A percentile compares a stretch with the other conserved stretches of the same genome.
Conservation (phyloP, 1,284 basidiomycete genomes). For the Trametes hirsuta region DNA sequence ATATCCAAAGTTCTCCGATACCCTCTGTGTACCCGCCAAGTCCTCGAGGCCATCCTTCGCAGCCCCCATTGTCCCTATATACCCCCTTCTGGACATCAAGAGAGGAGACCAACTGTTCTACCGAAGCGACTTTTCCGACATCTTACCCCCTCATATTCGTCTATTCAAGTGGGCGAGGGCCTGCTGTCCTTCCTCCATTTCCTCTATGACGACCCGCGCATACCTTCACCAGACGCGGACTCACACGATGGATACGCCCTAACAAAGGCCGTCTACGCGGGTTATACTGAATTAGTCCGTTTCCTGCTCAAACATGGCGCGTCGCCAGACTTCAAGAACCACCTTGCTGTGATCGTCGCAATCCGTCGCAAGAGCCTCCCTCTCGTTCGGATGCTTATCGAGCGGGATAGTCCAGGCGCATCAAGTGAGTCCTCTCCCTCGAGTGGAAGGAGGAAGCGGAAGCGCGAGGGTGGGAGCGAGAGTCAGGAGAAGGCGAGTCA, state of each 20-base stretch:
- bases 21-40: conserved; percentile 60
- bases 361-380: conserved; percentile 69
- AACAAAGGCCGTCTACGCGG: conserved; percentile 70
- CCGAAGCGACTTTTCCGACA: conserved; percentile 66
- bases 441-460: conserved; percentile 10
- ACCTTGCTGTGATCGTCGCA: conserved; percentile 73
- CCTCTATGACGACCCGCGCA: conserved; percentile 48
- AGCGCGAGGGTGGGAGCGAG: not conserved
- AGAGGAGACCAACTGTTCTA: conserved; percentile 42
- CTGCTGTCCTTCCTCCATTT: conserved; percentile 67
- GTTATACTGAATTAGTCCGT: conserved; percentile 63
- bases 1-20: conserved; percentile 62
- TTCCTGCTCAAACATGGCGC: conserved; percentile 77
- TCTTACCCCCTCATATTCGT: conserved; percentile 44
- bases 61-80: conserved; percentile 18
- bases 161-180: conserved; percentile 40
- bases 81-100: conserved; percentile 9
- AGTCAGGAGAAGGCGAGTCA: not conserved
- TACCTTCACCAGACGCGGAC: conserved; percentile 52
- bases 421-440: not conserved
- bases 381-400: conserved; percentile 76
- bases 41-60: conserved; percentile 55
- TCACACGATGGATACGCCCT: conserved; percentile 79
- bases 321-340: conserved; percentile 61
- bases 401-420: conserved; percentile 44